phyloP scores from a whole-genome alignment of 2,329 filamentous ascomycete species.

The Ascochyta lentis region DNA sequence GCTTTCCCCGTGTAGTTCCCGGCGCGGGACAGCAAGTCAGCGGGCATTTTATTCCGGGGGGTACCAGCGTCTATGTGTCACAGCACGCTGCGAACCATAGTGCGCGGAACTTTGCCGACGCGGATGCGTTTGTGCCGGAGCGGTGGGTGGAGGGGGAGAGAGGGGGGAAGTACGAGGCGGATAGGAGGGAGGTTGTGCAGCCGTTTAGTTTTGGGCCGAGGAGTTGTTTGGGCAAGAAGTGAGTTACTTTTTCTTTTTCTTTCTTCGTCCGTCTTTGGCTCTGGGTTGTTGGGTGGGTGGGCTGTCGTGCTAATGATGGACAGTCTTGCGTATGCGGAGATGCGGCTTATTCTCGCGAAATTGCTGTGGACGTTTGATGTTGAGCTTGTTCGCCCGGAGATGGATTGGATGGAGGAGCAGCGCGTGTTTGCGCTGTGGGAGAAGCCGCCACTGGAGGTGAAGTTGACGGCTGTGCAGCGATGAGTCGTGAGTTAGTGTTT shows the following conservation, averaged over 20 bases:
- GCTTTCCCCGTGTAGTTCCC: constrained; percentile 38
- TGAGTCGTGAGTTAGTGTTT: background rate
- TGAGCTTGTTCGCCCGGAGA: constrained; percentile 24
- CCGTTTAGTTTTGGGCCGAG: constrained; percentile 39
- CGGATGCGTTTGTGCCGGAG: constrained; percentile 37
- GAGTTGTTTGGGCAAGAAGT: constrained; percentile 45
- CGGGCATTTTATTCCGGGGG: constrained; percentile 37
- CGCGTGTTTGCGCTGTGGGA: constrained; percentile 44
- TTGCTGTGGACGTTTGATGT: constrained; percentile 36
- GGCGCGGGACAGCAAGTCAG: constrained; percentile 31
- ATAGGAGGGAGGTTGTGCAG: constrained; percentile 41
- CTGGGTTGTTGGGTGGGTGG: no score
- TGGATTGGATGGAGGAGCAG: constrained; percentile 50
- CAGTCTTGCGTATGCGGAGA: constrained; percentile 37
- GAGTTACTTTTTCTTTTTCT: constrained; percentile 17
- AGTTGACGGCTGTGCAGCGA: constrained; percentile 28
- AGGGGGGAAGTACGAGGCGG: constrained; percentile 28
- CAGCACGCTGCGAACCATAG: constrained; percentile 44
- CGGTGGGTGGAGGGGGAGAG: constrained; percentile 49
- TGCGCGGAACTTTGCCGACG: constrained; percentile 33
- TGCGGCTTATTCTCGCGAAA: constrained; percentile 37
- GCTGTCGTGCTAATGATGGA: no score
- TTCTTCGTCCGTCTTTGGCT: constrained; percentile 16
- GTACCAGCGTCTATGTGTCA: constrained; percentile 35
- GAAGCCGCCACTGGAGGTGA: constrained; percentile 39